Conservation (phyloP, 306 rosid species). For the Vachellia collinsii region DNA sequence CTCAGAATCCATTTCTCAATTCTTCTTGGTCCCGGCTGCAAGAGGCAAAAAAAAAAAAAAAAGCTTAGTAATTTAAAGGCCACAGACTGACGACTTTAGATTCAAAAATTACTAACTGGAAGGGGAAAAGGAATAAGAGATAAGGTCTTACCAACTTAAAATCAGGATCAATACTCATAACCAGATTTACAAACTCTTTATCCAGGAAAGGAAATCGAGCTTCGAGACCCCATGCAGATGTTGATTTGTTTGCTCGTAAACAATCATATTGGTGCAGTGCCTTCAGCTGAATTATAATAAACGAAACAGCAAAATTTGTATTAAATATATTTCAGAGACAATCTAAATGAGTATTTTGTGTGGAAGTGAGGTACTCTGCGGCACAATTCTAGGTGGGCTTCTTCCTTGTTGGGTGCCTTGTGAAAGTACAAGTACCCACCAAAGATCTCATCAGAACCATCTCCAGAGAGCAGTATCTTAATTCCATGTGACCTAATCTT, state of each 20-base stretch:
- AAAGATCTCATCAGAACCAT: conserved; percentile 92
- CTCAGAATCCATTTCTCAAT: conserved; percentile 69
- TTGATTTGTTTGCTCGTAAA: conserved; percentile 79
- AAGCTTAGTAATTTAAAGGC: conserved; percentile 18
- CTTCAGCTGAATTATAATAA: conserved; percentile 62
- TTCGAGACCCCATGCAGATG: conserved; percentile 87
- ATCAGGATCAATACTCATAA: conserved; percentile 75
- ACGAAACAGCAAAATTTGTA: not conserved
- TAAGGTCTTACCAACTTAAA: conserved; percentile 57
- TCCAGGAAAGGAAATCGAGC: conserved; percentile 73
- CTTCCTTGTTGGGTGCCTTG: conserved; percentile 96
- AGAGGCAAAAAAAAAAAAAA: too few relatives aligned
- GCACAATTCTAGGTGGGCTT: conserved; percentile 85
- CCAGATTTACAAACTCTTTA: conserved; percentile 55
- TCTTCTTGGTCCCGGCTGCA: conserved; percentile 48
- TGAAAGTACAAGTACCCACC: conserved; percentile 94
- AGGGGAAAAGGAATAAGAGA: not conserved
- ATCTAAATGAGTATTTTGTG: not conserved
- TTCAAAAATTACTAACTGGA: not conserved
- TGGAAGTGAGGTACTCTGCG: conserved; percentile 56
- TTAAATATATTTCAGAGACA: not conserved
- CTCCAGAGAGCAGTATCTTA: conserved; percentile 91
- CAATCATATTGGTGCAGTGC: conserved; percentile 92
- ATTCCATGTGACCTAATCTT: conserved; percentile 91
- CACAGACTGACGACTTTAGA: not conserved